Percentiles rank a stretch among this genome's conserved stretches.
Conservation (phyloP, 352 stramenopile genomes). For the Sclerospora graminicola region DNA sequence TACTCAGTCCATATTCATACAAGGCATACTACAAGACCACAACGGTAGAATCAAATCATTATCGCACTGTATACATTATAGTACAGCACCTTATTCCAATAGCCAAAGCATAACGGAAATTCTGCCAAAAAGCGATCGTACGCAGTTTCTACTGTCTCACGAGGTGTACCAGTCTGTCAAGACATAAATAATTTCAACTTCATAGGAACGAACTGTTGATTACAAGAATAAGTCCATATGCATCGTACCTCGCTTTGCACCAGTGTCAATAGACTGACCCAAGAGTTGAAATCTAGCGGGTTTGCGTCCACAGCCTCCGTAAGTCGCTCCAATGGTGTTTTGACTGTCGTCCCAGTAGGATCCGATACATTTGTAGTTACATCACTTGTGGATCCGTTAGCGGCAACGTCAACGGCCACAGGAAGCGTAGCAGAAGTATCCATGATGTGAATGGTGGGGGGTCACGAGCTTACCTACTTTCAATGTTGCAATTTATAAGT, state of each 20-base stretch:
- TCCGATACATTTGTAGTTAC: slow-evolving; percentile 1
- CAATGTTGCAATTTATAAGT: not conserved
- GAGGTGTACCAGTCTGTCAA: slow-evolving; percentile 21
- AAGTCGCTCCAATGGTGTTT: slow-evolving; percentile 41
- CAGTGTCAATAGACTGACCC: slow-evolving; percentile 59
- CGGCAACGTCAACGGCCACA: not conserved
- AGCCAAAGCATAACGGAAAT: slow-evolving; percentile 78
- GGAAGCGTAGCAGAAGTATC: slow-evolving; percentile 10
- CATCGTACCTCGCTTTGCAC: slow-evolving; percentile 49
- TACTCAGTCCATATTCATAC: slow-evolving; percentile 43
- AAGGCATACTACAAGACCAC: slow-evolving; percentile 44
- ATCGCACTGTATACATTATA: not conserved
- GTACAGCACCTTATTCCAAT: slow-evolving; percentile 71
- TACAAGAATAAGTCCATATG: not conserved
- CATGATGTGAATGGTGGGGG: slow-evolving; percentile 19
- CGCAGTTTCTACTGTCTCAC: slow-evolving; percentile 50
- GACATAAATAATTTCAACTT: not conserved
- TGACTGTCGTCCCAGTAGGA: slow-evolving; percentile 1
- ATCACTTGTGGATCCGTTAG: slow-evolving; percentile 5
- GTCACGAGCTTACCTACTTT: slow-evolving; percentile 1
- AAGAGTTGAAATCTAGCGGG: slow-evolving; percentile 74
- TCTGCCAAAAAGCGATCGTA: slow-evolving; percentile 62
- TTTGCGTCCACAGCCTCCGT: slow-evolving; percentile 46
- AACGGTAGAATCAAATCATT: not conserved
- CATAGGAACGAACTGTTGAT: not conserved